A percentile compares a stretch with the other conserved stretches of the same genome.
Evolutionary conservation across 1,139 yeast species (phyloP).

Genomic region (Ogataea hybrid): DNA sequence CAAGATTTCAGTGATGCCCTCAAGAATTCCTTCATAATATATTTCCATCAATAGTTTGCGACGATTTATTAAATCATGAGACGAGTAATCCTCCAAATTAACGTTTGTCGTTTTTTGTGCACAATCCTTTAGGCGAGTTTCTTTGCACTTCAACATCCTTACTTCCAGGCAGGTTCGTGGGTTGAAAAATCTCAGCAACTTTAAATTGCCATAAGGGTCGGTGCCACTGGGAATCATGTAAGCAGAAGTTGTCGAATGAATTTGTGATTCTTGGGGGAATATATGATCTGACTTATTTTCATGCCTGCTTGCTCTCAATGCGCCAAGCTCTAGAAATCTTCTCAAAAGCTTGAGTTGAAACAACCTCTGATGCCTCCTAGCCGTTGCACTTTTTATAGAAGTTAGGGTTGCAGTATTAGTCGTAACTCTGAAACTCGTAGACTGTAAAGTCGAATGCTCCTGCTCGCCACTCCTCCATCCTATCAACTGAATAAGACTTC

Average conservation of each 20-base stretch:
- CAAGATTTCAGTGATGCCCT: slow-evolving; percentile 50
- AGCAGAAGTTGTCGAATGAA: slow-evolving; percentile 23
- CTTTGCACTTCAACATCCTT: no score
- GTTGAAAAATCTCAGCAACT: slow-evolving; percentile 19
- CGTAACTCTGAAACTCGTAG: slow-evolving; percentile 20
- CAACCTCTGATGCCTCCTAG: slow-evolving; percentile 15
- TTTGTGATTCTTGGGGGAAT: slow-evolving; percentile 14
- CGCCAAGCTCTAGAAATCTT: slow-evolving; percentile 16
- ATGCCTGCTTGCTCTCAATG: background rate
- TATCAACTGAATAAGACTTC: slow-evolving; percentile 54
- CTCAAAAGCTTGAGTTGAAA: slow-evolving; percentile 12
- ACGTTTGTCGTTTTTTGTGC: no score
- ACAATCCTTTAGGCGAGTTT: no score
- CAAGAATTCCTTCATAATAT: slow-evolving; percentile 47
- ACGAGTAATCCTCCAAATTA: slow-evolving; percentile 18
- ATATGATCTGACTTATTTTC: background rate
- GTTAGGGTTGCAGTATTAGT: slow-evolving; percentile 17
- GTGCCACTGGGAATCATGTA: slow-evolving; percentile 25
- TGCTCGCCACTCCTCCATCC: slow-evolving; percentile 45
- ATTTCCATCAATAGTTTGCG: slow-evolving; percentile 51
- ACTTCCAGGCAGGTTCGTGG: background rate
- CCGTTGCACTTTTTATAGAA: slow-evolving; percentile 14
- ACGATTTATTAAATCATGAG: slow-evolving; percentile 63
- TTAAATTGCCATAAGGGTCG: slow-evolving; percentile 25
- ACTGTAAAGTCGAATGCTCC: slow-evolving; percentile 25